Evolutionary conservation across 108 stramenopile species (phyloP).

Genomic region (Skeletonema grethae): DNA sequence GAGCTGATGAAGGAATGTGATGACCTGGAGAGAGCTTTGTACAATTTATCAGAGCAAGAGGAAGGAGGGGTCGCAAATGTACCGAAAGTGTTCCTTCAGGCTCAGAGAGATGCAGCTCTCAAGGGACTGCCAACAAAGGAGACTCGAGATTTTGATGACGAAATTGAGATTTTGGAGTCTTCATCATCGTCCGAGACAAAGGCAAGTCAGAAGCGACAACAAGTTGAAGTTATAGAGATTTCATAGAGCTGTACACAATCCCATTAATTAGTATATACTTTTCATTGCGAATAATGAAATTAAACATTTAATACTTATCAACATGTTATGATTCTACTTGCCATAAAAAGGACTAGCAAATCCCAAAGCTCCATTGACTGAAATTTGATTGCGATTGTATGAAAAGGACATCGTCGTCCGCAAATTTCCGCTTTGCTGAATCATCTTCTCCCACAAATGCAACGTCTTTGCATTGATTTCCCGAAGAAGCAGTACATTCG

Average conservation of each 20-base stretch:
- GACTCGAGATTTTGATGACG: constrained; percentile 18
- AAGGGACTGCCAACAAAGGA: constrained; percentile 32
- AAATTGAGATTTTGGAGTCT: constrained; percentile 27
- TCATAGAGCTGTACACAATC: background rate
- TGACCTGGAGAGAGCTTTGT: constrained; percentile 41
- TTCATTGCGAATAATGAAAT: background rate
- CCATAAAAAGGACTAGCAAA: constrained; percentile 9
- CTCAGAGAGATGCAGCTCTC: constrained; percentile 32
- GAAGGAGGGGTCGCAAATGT: constrained; percentile 42
- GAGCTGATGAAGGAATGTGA: constrained; percentile 21
- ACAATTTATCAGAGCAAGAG: constrained; percentile 46
- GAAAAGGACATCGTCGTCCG: background rate
- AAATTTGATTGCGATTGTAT: constrained; percentile 13
- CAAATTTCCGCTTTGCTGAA: background rate
- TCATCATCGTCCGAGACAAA: constrained; percentile 4
- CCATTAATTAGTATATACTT: constrained; percentile 2
- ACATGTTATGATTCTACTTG: background rate
- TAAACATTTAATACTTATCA: background rate
- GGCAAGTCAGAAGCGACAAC: constrained; percentile 1
- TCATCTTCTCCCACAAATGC: background rate
- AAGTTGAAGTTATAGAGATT: constrained; percentile 26
- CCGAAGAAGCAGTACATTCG: too few relatives aligned
- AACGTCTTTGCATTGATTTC: background rate
- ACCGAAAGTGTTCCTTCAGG: constrained; percentile 42
- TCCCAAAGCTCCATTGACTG: constrained; percentile 29